Evolutionary conservation across 2,329 filamentous ascomycete genomes (phyloP), one percentile per base, ranked within the genome.

Genomic region (Parastagonospora avenae): DNA sequence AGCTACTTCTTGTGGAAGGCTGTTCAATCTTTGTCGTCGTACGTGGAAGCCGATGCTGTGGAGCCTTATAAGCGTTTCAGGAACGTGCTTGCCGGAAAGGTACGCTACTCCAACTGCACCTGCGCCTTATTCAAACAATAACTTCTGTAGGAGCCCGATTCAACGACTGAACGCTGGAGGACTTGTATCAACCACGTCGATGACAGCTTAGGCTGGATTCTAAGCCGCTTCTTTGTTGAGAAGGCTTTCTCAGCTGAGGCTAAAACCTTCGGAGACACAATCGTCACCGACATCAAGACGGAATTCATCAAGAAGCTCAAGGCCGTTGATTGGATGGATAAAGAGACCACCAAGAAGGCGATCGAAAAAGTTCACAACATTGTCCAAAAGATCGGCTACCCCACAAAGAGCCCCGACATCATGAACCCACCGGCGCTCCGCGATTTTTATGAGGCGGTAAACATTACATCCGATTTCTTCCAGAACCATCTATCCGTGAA

Each of bases 171-270:
- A 62, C 79, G 86, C 42, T 89, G 86, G 86, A 80, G 86, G 60
- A 85, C 79, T 6, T 90, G 87, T 59, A 79, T 89, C 27, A 67
- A 67, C 7, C 77, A 80, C 30, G 79, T 87, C 4, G 85, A 88
- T 55, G 68, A 72, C 16, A 80, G 82, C 4, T 68, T 90, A 16
- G 82, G 82, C 2, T 90, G 87, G 86, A 86, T 88, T 42, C 74
- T 89, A 12, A 87, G 85, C 64, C 83, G 86, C 16, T 90, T 90
- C 74, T 91, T 86, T 56, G 79, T 90, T 2, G 82, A 90, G 54
- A 83, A 84, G 42, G 81, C 86, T 1, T 91, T 90, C 62, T 84
- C 85, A 0, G 80, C 85, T 10, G 81, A 84, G 15, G 85, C 86
- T 0, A 88, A 89, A 66, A 74, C 82, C 4, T 82, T 89, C 39